These are phyloP conservation scores for Candida dubliniensis DNA, from an alignment of 1,139 yeast species.

Conservation along the genomic window DNA sequence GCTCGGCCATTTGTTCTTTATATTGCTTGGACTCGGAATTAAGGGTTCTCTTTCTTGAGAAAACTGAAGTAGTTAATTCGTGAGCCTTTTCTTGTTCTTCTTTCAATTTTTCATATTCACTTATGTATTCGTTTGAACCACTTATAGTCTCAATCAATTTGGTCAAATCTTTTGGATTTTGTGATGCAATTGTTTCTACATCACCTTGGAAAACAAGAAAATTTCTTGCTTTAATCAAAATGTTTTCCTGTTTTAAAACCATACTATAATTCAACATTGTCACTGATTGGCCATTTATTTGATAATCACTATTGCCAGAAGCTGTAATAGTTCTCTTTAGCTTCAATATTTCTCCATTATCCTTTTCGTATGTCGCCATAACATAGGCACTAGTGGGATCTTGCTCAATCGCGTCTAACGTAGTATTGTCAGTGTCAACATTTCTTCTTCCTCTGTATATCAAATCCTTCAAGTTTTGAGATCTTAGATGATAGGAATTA, in stretches of 20 bases:
- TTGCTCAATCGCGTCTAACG: conserved; percentile 19
- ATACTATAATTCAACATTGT: conserved; percentile 65
- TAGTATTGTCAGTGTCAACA: conserved; percentile 17
- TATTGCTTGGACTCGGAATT: conserved; percentile 79
- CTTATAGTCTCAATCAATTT: conserved; percentile 77
- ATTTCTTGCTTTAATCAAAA: conserved; percentile 85
- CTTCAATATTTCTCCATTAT: conserved; percentile 51
- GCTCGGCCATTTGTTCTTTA: conserved; percentile 73
- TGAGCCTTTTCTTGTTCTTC: conserved; percentile 69
- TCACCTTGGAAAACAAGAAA: conserved; percentile 96
- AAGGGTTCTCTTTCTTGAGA: conserved; percentile 70
- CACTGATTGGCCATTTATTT: conserved; percentile 62
- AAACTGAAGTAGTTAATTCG: conserved; percentile 62
- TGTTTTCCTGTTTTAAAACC: conserved; percentile 75
- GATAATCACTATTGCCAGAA: conserved; percentile 67
- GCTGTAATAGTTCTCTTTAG: conserved; percentile 56
- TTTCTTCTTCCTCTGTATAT: conserved; percentile 68
- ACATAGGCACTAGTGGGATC: conserved; percentile 74
- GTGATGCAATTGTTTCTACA: conserved; percentile 90
- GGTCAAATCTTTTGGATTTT: conserved; percentile 75
- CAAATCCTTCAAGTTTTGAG: conserved; percentile 70
- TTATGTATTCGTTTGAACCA: conserved; percentile 69
- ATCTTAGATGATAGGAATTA: conserved; percentile 72
- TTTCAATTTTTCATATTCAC: conserved; percentile 66
- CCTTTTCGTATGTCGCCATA: conserved; percentile 71